Evolutionary conservation across 1,139 yeast genomes (phyloP).

Genomic region (Wickerhamiella pararugosa): DNA sequence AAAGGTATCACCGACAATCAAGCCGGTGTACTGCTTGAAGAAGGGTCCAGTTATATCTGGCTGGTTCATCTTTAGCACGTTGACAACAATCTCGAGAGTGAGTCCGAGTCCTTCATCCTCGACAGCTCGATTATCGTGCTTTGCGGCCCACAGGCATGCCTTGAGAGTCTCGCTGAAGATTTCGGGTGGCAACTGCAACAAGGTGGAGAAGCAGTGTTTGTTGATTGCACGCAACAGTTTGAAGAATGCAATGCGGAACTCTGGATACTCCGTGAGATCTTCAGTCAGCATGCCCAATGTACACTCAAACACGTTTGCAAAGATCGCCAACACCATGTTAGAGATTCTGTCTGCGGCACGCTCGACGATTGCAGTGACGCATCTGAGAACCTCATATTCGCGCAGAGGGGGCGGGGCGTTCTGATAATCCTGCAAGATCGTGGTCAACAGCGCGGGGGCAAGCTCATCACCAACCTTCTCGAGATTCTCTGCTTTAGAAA

Average conservation of each 20-base stretch:
- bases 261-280: constrained; percentile 93
- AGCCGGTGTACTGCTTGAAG: constrained; percentile 77
- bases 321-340: constrained; percentile 72
- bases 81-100: constrained; percentile 66
- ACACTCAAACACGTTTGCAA: constrained; percentile 86
- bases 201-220: constrained; percentile 68
- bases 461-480: constrained; percentile 76
- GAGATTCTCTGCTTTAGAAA: constrained; percentile 72
- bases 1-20: constrained; percentile 81
- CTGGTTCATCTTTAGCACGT: constrained; percentile 65
- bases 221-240: constrained; percentile 78
- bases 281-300: constrained; percentile 91
- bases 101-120: constrained; percentile 79
- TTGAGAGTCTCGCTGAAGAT: constrained; percentile 84
- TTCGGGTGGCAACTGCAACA: constrained; percentile 77
- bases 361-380: constrained; percentile 79
- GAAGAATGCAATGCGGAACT: constrained; percentile 93
- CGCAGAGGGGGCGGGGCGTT: constrained; percentile 89
- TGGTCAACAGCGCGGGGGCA: constrained; percentile 68
- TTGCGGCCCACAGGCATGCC: constrained; percentile 96
- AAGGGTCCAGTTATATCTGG: constrained; percentile 66
- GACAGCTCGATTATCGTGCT: constrained; percentile 90
- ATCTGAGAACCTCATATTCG: constrained; percentile 91
- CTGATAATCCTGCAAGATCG: constrained; percentile 82
- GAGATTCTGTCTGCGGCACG: constrained; percentile 84